Evolutionary conservation across 441 rosid species (phyloP), one percentile per base, ranked within the genome.

Genomic region (Aleurites moluccanus): DNA sequence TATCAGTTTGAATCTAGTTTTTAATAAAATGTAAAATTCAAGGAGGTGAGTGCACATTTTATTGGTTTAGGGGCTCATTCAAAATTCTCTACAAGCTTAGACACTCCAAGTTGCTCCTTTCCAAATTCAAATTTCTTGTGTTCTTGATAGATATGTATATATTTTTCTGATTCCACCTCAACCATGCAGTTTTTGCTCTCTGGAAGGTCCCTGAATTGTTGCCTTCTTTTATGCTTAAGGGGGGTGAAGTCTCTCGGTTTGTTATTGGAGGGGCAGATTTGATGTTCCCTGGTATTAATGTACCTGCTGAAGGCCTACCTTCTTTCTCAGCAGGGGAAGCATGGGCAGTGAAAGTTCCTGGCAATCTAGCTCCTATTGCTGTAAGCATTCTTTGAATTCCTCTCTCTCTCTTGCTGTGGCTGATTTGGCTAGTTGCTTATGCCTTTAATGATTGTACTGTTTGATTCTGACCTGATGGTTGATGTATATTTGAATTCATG

Each of bases 321-420:
- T 80, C 90, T 35, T 95, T 95, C 83, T 76, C 64, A 50, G 87
- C 91, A 2, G 97, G 99, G 40, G 98, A 95, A 75, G 77, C 84
- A 38, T 95, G 99, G 98, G 85, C 97, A 9, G 91, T 95, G 14
- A 93, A 88, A 86, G 99, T 95, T 79, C 99, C 99, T 52, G 96
- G 96, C n/a, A 95, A 95, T 81, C 80, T 78, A 16, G 94, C 97
- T 21, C 95, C 99, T 30, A 87, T 95, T 47, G 99, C 99, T 0
- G 99, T 93, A 82, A 83, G 90, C 44, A 57, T 77, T 69, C 67
- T 33, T 77, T 25, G 11, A 53, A 35, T 67, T 35, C 65, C 27
- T 59, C 11, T 14, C 40, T 49, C 20, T 21, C 35, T 38, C 0
- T 70, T n/a, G 33, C 20, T 50, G 21, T 50, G 10, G 28, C 38